Evolutionary conservation across 257 asterid species (phyloP).

Genomic region (Euphrasia confusa): DNA sequence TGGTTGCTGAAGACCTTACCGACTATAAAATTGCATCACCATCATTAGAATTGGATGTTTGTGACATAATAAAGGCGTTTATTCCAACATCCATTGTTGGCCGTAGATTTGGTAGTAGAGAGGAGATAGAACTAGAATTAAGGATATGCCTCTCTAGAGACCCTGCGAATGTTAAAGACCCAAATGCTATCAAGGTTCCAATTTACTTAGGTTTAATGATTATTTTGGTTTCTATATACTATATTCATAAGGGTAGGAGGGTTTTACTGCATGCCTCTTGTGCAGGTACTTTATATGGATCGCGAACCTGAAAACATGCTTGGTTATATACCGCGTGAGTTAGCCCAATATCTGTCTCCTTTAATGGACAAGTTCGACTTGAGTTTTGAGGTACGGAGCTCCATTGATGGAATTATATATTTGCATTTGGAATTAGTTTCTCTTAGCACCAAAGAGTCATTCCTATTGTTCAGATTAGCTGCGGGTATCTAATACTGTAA

Average conservation of each 20-base stretch:
- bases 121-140: constrained; percentile 42
- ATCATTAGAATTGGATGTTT: constrained; percentile 28
- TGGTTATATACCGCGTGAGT: constrained; percentile 82
- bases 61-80: constrained; percentile 35
- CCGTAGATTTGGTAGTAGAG: constrained; percentile 56
- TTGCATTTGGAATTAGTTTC: constrained; percentile 6
- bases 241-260: constrained; percentile 6
- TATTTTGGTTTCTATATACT: constrained; percentile 8
- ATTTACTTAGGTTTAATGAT: constrained; percentile 18
- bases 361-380: constrained; percentile 62
- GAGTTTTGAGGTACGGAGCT: constrained; percentile 58
- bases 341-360: constrained; percentile 75
- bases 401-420: not conserved
- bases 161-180: constrained; percentile 66
- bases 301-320: constrained; percentile 41
- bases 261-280: constrained; percentile 19
- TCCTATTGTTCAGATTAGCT: not conserved
- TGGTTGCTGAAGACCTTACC: constrained; percentile 24
- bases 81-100: constrained; percentile 78
- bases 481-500: constrained; percentile 6
- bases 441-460: constrained; percentile 6
- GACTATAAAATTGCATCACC: constrained; percentile 24
- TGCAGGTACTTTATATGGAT: constrained; percentile 67
- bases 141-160: constrained; percentile 68
- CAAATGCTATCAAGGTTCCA: constrained; percentile 78